A percentile compares a stretch with the other conserved stretches of the same genome.
These are phyloP conservation scores for Smallanthus sonchifolius DNA, from an alignment of 129 eudicot genomes.

Conservation along the genomic window DNA sequence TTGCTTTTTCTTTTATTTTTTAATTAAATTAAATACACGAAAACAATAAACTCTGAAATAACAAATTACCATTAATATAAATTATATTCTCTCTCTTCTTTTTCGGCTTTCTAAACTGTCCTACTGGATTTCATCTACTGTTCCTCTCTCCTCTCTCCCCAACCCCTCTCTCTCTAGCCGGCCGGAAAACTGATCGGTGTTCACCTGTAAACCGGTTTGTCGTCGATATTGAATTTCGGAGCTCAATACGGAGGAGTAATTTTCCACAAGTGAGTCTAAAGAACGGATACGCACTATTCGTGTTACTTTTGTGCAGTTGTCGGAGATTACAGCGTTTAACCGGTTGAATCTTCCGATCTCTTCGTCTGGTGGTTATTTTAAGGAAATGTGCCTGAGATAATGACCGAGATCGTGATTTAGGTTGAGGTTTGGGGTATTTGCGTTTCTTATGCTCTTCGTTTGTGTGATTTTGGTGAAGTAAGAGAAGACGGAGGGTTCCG, in stretches of 20 bases:
- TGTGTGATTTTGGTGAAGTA: constrained; percentile 21
- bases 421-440: constrained; percentile 33
- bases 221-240: constrained; percentile 11
- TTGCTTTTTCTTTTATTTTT: constrained; percentile 8
- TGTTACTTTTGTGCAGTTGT: constrained; percentile 6
- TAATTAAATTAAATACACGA: neutral
- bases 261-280: constrained; percentile 1
- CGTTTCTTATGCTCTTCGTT: constrained; percentile 12
- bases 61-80: constrained; percentile 33
- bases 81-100: constrained; percentile 47
- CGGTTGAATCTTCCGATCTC: constrained; percentile 52
- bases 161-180: constrained; percentile 9
- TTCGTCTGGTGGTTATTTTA: constrained; percentile 19
- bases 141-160: constrained; percentile 31
- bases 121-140: constrained; percentile 46
- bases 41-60: constrained; percentile 1
- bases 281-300: constrained; percentile 3
- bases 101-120: constrained; percentile 51
- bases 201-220: constrained; percentile 22
- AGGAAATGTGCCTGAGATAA: constrained; percentile 55
- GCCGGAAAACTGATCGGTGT: constrained; percentile 25
- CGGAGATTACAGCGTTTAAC: constrained; percentile 15
- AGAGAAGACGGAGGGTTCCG: constrained; percentile 56
- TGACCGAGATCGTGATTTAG: constrained; percentile 49
- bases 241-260: constrained; percentile 10